Conservation (phyloP, 805 yeast species). For the Hanseniaspora vineae region DNA sequence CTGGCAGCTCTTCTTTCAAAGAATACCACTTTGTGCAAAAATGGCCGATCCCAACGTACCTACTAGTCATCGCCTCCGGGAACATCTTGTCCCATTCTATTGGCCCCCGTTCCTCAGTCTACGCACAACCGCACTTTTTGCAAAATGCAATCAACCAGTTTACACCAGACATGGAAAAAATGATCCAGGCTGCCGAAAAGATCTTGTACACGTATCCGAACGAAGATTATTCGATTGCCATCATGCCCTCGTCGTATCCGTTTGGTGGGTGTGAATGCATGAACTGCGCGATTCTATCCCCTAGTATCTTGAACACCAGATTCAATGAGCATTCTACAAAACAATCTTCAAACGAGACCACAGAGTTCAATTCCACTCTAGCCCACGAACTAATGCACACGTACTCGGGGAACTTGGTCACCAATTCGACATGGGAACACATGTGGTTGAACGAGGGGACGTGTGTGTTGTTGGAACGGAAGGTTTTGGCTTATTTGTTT, state of each 20-base stretch:
- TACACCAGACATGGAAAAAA: conserved; percentile 65
- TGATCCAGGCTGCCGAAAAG: conserved; percentile 65
- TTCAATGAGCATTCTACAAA: conserved; percentile 28
- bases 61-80: conserved; percentile 79
- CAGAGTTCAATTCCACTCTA: conserved; percentile 28
- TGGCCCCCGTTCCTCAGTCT: conserved; percentile 81
- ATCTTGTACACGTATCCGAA: conserved; percentile 66
- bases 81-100: conserved; percentile 51
- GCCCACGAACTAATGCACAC: conserved; percentile 92
- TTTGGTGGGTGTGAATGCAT: conserved; percentile 96
- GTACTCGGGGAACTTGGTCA: conserved; percentile 86
- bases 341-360: background rate
- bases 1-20: background rate
- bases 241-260: conserved; percentile 67
- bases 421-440: conserved; percentile 86
- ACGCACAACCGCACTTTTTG: conserved; percentile 60
- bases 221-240: conserved; percentile 68
- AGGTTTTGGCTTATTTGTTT: conserved; percentile 66
- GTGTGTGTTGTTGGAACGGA: conserved; percentile 84
- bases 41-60: conserved; percentile 75
- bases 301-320: conserved; percentile 76
- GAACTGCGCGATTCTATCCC: conserved; percentile 81
- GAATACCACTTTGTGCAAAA: conserved; percentile 51
- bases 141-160: conserved; percentile 68
- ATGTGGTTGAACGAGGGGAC: conserved; percentile 94